Evolutionary conservation across 2,329 filamentous ascomycete species (phyloP).

Genomic region (Aspergillus versicolor): DNA sequence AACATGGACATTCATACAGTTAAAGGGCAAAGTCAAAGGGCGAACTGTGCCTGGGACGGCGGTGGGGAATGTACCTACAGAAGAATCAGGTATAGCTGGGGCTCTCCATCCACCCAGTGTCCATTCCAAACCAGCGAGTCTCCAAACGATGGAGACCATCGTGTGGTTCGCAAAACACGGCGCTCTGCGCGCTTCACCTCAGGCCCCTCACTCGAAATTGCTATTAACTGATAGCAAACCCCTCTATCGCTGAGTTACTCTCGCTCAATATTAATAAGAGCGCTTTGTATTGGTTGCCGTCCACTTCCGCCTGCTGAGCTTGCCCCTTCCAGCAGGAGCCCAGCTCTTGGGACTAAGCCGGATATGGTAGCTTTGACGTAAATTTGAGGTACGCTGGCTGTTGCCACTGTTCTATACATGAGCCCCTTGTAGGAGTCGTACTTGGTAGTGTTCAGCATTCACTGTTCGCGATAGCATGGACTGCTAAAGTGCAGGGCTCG

Average conservation of each 20-base stretch:
- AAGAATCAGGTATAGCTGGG: no score
- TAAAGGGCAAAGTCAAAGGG: not conserved
- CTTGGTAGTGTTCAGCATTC: no score
- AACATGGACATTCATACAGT: no score
- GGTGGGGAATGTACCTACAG: not conserved
- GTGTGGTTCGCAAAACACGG: conserved; percentile 1
- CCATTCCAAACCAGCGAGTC: not conserved
- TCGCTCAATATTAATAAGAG: conserved; percentile 7
- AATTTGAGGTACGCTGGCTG: not conserved
- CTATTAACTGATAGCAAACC: not conserved
- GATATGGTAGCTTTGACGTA: conserved; percentile 18
- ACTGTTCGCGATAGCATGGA: no score
- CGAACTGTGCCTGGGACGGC: not conserved
- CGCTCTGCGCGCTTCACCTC: conserved; percentile 10
- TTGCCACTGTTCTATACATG: no score
- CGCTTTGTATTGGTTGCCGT: conserved; percentile 15
- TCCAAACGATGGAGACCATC: not conserved
- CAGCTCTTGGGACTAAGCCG: not conserved
- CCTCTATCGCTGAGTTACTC: not conserved
- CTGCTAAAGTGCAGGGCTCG: no score
- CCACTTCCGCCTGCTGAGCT: not conserved
- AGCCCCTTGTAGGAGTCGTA: no score
- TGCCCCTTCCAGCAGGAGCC: conserved; percentile 2
- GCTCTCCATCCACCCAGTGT: not conserved
- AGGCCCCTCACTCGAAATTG: not conserved